Evolutionary conservation across 371 early-diverging fungal genomes (phyloP), one percentile per base, ranked within the genome.

Genomic region (Rhizopus arrhizus): DNA sequence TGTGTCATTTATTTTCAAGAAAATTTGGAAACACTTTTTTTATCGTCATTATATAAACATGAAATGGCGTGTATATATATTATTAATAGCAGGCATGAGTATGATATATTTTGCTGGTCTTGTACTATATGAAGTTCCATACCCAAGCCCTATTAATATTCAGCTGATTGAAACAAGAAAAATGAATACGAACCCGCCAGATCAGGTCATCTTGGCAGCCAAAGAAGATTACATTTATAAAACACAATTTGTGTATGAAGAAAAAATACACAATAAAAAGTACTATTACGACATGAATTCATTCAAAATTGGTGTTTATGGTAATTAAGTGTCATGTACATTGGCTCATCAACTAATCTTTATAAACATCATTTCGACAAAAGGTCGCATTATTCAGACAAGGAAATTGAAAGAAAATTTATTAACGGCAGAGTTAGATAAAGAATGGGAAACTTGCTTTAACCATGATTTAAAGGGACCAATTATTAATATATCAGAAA

Each of bases 51-150:
- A 22, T 3, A 4, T 15, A 56, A 29, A 22, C n/a, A 80, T 80
- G 80, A 69, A 80, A 73, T 80, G 80, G 80, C 80, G 80, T 56
- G 69, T 68, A 38, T 53, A 73, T 41, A 53, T 73, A 47, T 35
- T 80, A 40, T 47, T 77, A 33, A 12, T 70, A 45, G 46, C 69
- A 8, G 80, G 80, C 10, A 2, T 75, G n/a, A 62, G 70, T 56
- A 66, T 74, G 59, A 73, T 80, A 3, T 75, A 77, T 43, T 56
- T 76, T 38, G 68, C 69, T 15, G 76, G 80, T 57, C 53, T 80
- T 11, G 43, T 76, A 8, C 72, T 48, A 5, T 29, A 71, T 50
- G 77, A 77, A 33, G 62, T 63, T 22, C 75, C 77, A 6, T 77
- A 73, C 41, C 75, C 80, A 29, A 77, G 69, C 46, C 80, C 80